Evolutionary conservation across 2,329 filamentous ascomycete species (phyloP).

Genomic region (Neocatenulostroma microsporum): DNA sequence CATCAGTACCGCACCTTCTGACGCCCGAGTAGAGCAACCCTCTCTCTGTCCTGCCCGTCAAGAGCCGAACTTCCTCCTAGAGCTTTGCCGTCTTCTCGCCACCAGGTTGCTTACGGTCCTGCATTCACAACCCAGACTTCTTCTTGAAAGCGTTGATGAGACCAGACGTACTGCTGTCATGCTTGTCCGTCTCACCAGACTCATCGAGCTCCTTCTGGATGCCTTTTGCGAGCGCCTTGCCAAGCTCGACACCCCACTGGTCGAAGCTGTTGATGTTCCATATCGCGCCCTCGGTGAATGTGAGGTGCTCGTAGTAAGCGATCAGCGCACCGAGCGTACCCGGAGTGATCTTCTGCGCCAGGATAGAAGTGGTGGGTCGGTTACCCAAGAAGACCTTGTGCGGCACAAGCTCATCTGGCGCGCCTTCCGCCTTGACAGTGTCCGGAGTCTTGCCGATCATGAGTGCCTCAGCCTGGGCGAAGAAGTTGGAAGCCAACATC

Average conservation of each 20-base stretch:
- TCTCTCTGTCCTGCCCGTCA: no score
- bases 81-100: no score
- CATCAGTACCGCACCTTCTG: no score
- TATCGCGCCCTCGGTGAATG: constrained; percentile 92
- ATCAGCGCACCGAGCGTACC: constrained; percentile 90
- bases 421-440: constrained; percentile 67
- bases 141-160: constrained; percentile 91
- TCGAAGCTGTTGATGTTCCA: constrained; percentile 99
- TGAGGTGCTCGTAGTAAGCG: constrained; percentile 98
- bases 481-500: constrained; percentile 89
- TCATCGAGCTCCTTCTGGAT: constrained; percentile 68
- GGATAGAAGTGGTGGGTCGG: constrained; percentile 89
- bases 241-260: constrained; percentile 98
- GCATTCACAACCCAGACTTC: constrained; percentile 44
- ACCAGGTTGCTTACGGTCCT: no score
- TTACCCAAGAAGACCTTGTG: constrained; percentile 99
- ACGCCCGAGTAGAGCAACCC: no score
- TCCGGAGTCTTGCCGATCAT: constrained; percentile 82
- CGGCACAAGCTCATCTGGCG: constrained; percentile 68
- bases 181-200: constrained; percentile 59
- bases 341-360: constrained; percentile 89
- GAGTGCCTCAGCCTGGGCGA: constrained; percentile 78
- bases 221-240: constrained; percentile 82
- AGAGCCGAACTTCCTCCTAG: no score
- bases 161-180: constrained; percentile 82